Base-by-base conservation (phyloP, 495 filamentous ascomycete genomes). In the Aspergillus homomorphus region DNA sequence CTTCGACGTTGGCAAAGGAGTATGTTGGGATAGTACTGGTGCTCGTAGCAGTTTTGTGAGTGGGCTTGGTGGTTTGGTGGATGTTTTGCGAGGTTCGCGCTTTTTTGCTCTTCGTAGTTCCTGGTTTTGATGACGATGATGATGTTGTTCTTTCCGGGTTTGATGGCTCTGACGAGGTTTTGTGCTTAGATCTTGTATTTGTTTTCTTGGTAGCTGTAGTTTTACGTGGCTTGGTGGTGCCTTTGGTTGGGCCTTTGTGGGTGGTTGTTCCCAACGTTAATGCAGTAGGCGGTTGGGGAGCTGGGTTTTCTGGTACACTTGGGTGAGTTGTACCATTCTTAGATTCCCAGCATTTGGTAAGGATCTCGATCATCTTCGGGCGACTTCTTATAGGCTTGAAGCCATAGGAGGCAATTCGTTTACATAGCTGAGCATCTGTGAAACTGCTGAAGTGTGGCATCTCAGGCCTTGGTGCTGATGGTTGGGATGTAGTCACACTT, bases 301-400 rank as follows among this genome's bases (percentile, higher is more conserved):
- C 57, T 4, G 12, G 41, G 41, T 22, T 45, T 19, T 38, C 28
- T 45, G 12, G 20, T 24, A 21, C 33, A 30, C 18, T 53, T 53
- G 14, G 15, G 22, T 14, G 22, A 14, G 33, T 44, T 51, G 46
- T 64, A 9, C 67, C 67, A 52, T 75, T 63, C 52, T 79, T 76
- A 30, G 77, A 77, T 56, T 81, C 69, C 89, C 90, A 95, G 66
- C 90, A 94, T 64, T 83, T 83, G 53, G 89, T 74, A 5, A 94
- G 73, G 14, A 91, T 66, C 14, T 82, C 73, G 30, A 94, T 87
- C 88, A 90, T 91, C 12, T 83, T 81, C 53, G 82, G 75, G 18
- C 90, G 81, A 53, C 77, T 84, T 65, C 84, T 90, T 0, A 92
- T 74, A 0, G 86, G 74, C 66, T 94, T 95, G 73, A 94, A 91